Percentiles rank a stretch among this genome's conserved stretches.
Conservation (phyloP, 371 early-diverging fungal species). For the Syncephalis plumigaleata region DNA sequence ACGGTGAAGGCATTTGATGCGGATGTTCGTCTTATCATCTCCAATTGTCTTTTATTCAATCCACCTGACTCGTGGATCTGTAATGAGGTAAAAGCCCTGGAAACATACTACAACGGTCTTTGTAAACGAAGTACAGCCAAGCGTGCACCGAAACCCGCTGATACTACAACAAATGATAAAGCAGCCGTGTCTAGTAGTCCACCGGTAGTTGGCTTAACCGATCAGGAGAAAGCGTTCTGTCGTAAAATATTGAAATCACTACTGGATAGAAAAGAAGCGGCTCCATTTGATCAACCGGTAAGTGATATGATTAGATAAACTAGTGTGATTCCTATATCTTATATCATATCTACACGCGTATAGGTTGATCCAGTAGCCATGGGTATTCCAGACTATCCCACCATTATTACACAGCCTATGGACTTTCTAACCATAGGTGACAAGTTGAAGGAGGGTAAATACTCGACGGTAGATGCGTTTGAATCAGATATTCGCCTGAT, state of each 20-base stretch:
- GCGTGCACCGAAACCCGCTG: neutral
- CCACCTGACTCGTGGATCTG: slow-evolving; percentile 68
- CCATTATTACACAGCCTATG: slow-evolving; percentile 89
- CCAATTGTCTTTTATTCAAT: slow-evolving; percentile 89
- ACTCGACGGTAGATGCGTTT: slow-evolving; percentile 4
- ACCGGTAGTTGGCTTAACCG: slow-evolving; percentile 9
- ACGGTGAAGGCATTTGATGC: slow-evolving; percentile 24
- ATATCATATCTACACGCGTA: no score
- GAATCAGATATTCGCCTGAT: slow-evolving; percentile 51
- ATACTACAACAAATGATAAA: slow-evolving; percentile 7
- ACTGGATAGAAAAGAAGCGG: slow-evolving; percentile 17
- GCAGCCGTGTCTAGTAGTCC: slow-evolving; percentile 1
- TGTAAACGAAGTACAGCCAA: neutral
- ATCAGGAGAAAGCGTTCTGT: slow-evolving; percentile 9
- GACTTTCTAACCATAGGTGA: slow-evolving; percentile 84
- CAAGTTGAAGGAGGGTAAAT: slow-evolving; percentile 29
- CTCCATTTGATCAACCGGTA: slow-evolving; percentile 26
- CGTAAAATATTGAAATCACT: slow-evolving; percentile 19
- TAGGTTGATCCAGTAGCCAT: slow-evolving; percentile 46
- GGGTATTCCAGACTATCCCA: slow-evolving; percentile 59
- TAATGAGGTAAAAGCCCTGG: slow-evolving; percentile 58
- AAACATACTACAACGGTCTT: slow-evolving; percentile 14
- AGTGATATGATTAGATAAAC: slow-evolving; percentile 1
- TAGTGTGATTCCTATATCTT: neutral
- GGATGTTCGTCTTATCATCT: slow-evolving; percentile 45